phyloP scores from a whole-genome alignment of 495 filamentous ascomycete genomes.

The Hyaloscypha bicolor region DNA sequence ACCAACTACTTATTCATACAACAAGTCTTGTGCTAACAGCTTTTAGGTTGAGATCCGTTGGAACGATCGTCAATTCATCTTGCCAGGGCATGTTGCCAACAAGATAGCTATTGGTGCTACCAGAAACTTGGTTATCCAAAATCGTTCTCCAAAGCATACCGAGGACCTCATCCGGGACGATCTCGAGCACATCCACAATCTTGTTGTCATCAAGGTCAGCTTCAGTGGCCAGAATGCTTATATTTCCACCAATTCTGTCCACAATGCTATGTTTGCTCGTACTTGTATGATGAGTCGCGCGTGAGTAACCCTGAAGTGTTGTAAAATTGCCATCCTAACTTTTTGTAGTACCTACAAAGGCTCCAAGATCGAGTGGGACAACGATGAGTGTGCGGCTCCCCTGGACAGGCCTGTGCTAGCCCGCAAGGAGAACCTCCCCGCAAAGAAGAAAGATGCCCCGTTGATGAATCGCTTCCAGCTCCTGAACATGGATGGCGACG shows the following conservation, averaged over 20 bases:
- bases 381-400: constrained; percentile 74
- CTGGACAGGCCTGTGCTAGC: constrained; percentile 39
- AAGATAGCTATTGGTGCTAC: constrained; percentile 74
- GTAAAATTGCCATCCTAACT: constrained; percentile 46
- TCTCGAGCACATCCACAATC: constrained; percentile 80
- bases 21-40: constrained; percentile 18
- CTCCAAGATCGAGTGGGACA: constrained; percentile 69
- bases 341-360: constrained; percentile 76
- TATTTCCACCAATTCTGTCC: constrained; percentile 77
- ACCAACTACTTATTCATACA: background rate
- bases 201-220: constrained; percentile 67
- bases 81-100: constrained; percentile 65
- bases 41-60: constrained; percentile 69
- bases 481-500: constrained; percentile 56
- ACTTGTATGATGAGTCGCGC: constrained; percentile 78
- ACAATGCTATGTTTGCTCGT: constrained; percentile 72
- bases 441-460: constrained; percentile 41
- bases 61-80: constrained; percentile 72
- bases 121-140: constrained; percentile 71
- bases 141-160: constrained; percentile 59
- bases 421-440: constrained; percentile 36
- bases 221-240: constrained; percentile 60
- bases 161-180: constrained; percentile 69
- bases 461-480: constrained; percentile 67
- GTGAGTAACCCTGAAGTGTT: constrained; percentile 28